Conservation (phyloP, 2,329 filamentous ascomycete genomes). For the Colletotrichum falcatum region DNA sequence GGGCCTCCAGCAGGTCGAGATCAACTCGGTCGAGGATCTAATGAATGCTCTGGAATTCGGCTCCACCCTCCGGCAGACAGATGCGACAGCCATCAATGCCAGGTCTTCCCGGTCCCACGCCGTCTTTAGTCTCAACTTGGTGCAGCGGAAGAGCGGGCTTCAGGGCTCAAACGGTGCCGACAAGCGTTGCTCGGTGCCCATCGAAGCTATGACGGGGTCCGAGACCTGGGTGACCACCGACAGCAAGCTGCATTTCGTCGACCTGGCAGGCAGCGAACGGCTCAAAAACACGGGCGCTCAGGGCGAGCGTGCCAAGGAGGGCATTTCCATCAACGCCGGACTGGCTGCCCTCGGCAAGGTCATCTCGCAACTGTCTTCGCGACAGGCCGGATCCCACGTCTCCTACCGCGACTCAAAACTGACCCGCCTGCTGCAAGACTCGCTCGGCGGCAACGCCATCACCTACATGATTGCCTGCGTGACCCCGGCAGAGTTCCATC, state of each 20-base stretch:
- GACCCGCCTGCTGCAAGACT: constrained; percentile 94
- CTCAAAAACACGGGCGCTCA: constrained; percentile 97
- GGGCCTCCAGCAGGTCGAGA: constrained; percentile 86
- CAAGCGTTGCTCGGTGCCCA: constrained; percentile 87
- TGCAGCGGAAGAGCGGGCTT: constrained; percentile 80
- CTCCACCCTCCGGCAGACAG: constrained; percentile 93
- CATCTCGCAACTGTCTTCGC: constrained; percentile 95
- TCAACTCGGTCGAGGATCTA: constrained; percentile 92
- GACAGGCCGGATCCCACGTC: constrained; percentile 87
- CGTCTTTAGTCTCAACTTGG: constrained; percentile 93
- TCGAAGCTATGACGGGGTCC: constrained; percentile 81
- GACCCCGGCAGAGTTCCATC: constrained; percentile 94
- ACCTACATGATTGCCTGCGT: constrained; percentile 99
- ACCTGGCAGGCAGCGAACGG: constrained; percentile 95
- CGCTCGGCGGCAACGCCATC: constrained; percentile 94
- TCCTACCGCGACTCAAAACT: constrained; percentile 99
- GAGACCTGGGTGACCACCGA: constrained; percentile 85
- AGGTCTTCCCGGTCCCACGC: constrained; percentile 98
- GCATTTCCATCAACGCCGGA: constrained; percentile 97
- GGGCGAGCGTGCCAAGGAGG: constrained; percentile 92
- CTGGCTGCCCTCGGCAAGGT: constrained; percentile 96
- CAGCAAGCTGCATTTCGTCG: constrained; percentile 98
- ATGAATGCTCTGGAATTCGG: constrained; percentile 91
- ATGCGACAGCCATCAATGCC: constrained; percentile 96
- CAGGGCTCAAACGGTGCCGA: constrained; percentile 70